Percentiles rank a stretch among this genome's conserved stretches.
Conservation (phyloP, 2,329 filamentous ascomycete species). For the Emericellopsis atlantica region DNA sequence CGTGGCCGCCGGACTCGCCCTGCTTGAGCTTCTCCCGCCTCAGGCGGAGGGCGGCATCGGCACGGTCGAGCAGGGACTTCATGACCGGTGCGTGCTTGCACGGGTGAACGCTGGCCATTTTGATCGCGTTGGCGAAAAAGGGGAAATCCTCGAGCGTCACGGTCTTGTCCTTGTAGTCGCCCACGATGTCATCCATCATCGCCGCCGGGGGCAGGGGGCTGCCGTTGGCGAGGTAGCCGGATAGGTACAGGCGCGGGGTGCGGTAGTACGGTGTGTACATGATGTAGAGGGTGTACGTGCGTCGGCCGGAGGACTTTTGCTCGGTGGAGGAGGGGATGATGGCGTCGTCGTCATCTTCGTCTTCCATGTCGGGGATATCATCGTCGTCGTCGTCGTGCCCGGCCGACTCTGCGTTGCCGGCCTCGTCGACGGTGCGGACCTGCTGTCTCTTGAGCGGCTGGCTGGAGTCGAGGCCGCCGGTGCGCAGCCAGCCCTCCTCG, state of each 20-base stretch:
- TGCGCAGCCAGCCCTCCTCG: slow-evolving; percentile 86
- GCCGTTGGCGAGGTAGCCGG: slow-evolving; percentile 69
- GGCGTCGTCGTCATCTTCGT: slow-evolving; percentile 92
- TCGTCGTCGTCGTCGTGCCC: slow-evolving; percentile 53
- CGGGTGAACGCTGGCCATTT: slow-evolving; percentile 94
- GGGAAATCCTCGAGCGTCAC: slow-evolving; percentile 97
- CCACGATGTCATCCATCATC: slow-evolving; percentile 96
- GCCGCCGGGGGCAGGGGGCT: slow-evolving; percentile 69
- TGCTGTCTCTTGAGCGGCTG: slow-evolving; percentile 68
- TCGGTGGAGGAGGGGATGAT: slow-evolving; percentile 68
- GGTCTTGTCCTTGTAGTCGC: slow-evolving; percentile 96
- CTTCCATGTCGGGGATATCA: slow-evolving; percentile 97
- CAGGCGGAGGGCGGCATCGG: slow-evolving; percentile 83
- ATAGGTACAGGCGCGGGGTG: slow-evolving; percentile 88
- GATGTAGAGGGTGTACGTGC: slow-evolving; percentile 98
- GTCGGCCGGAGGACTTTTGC: slow-evolving; percentile 50
- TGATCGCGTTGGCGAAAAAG: slow-evolving; percentile 81
- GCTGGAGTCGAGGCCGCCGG: slow-evolving; percentile 64
- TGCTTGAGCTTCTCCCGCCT: slow-evolving; percentile 69
- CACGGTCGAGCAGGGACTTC: slow-evolving; percentile 92
- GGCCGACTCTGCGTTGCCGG: slow-evolving; percentile 70
- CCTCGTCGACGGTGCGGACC: slow-evolving; percentile 80
- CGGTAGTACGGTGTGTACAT: slow-evolving; percentile 96
- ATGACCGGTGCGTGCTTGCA: slow-evolving; percentile 97
- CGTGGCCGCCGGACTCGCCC: slow-evolving; percentile 27